Evolutionary conservation across 805 yeast genomes (phyloP).

Genomic region (Kodamaea laetipori): DNA sequence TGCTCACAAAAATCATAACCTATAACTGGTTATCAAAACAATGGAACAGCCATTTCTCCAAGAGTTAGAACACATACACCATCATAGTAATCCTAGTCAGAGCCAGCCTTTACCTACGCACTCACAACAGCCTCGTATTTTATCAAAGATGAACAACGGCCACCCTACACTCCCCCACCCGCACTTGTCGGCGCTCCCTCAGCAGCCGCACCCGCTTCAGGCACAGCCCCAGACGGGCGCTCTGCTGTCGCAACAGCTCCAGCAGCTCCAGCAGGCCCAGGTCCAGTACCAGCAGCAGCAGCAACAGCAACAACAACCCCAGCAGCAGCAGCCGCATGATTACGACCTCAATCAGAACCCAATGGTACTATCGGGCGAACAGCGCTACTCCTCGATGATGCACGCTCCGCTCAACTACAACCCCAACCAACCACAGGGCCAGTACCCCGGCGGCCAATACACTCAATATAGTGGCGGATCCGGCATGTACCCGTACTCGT

Average conservation of each 20-base stretch:
- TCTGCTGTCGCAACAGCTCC: slow-evolving; percentile 4
- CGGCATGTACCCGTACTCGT: slow-evolving; percentile 17
- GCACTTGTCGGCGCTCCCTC: slow-evolving; percentile 7
- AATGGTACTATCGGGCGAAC: slow-evolving; percentile 12
- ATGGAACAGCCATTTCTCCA: slow-evolving; percentile 21
- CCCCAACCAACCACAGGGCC: slow-evolving; percentile 11
- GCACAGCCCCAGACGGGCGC: slow-evolving; percentile 5
- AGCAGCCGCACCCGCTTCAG: slow-evolving; percentile 9
- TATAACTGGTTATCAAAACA: neutral
- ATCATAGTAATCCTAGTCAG: slow-evolving; percentile 7
- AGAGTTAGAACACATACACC: slow-evolving; percentile 14
- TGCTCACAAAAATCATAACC: slow-evolving; percentile 13
- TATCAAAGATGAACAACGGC: slow-evolving; percentile 11
- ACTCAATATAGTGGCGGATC: slow-evolving; percentile 26
- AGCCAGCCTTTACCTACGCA: slow-evolving; percentile 1
- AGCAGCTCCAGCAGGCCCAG: slow-evolving; percentile 6
- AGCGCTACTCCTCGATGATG: slow-evolving; percentile 9
- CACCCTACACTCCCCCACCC: slow-evolving; percentile 13
- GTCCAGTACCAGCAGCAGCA: slow-evolving; percentile 16
- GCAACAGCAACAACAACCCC: slow-evolving; percentile 12
- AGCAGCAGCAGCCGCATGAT: slow-evolving; percentile 14
- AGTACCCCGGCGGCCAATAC: slow-evolving; percentile 18
- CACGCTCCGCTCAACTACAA: slow-evolving; percentile 8
- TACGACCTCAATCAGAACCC: slow-evolving; percentile 10
- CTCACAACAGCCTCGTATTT: slow-evolving; percentile 13